Evolutionary conservation across 1,284 basidiomycete genomes (phyloP).

Genomic region (Trametes sp.): DNA sequence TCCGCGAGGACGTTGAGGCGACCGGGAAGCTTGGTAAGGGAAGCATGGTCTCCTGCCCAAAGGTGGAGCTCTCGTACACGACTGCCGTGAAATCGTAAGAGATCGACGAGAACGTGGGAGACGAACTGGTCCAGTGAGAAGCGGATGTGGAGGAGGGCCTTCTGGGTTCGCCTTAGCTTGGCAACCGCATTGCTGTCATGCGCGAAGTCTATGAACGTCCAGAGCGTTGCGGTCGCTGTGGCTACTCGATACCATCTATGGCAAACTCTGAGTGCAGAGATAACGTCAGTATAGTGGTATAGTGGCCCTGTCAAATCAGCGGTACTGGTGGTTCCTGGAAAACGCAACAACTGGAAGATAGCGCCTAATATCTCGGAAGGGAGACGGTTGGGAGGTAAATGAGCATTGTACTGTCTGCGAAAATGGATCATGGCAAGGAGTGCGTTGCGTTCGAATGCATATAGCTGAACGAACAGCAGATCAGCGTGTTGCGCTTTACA

Average conservation of each 20-base stretch:
- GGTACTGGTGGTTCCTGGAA: not conserved
- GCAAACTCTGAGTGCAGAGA: conserved; percentile 8
- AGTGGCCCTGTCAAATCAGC: not conserved
- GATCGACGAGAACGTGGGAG: not conserved
- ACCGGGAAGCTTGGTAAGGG: not conserved
- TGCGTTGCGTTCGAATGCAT: not conserved
- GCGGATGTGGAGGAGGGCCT: not conserved
- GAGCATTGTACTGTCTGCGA: conserved; percentile 2
- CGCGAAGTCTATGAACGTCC: conserved; percentile 1
- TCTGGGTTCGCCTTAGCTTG: not conserved
- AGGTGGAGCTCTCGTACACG: not conserved
- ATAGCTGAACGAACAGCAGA: not conserved
- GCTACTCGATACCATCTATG: conserved; percentile 4
- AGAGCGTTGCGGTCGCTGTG: not conserved
- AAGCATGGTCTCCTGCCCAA: not conserved
- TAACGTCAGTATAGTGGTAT: conserved; percentile 7
- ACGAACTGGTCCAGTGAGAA: conserved; percentile 2
- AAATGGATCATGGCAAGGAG: not conserved
- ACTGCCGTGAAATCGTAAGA: not conserved
- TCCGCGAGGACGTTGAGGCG: not conserved
- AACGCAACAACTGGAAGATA: conserved; percentile 3
- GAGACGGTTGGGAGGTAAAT: not conserved
- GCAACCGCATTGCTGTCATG: not conserved
- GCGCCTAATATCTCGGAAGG: not conserved
- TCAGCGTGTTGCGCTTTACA: not conserved